Conservation (phyloP, 2,329 filamentous ascomycete species). For the Phialocephala subalpina region DNA sequence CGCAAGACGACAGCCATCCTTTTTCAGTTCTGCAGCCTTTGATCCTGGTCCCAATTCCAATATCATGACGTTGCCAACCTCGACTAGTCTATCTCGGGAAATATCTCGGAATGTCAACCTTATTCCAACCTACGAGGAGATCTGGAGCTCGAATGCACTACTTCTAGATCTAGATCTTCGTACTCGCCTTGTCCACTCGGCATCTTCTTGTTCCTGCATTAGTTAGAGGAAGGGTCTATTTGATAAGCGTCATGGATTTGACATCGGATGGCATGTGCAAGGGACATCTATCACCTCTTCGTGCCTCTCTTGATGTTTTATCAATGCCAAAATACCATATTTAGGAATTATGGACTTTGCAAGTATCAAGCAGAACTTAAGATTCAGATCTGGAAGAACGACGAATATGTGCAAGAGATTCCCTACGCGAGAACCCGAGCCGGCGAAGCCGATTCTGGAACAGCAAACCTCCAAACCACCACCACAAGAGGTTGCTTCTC, state of each 20-base stretch:
- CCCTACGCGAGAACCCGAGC: slow-evolving; percentile 7
- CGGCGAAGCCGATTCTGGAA: neutral
- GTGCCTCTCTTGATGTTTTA: neutral
- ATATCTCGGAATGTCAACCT: neutral
- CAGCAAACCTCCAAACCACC: neutral
- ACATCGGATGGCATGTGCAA: neutral
- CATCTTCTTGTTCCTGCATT: slow-evolving; percentile 3
- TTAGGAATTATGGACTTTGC: slow-evolving; percentile 16
- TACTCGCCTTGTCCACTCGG: neutral
- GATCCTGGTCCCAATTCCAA: neutral
- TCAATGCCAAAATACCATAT: neutral
- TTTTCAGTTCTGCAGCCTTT: no score
- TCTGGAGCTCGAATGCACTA: neutral
- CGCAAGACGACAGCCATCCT: no score
- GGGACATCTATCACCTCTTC: neutral
- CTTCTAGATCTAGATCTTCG: neutral
- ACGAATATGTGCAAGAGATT: slow-evolving; percentile 20
- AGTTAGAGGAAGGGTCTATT: neutral
- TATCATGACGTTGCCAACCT: slow-evolving; percentile 1
- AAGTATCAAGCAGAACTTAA: slow-evolving; percentile 19
- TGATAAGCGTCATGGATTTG: slow-evolving; percentile 13
- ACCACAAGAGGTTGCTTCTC: neutral
- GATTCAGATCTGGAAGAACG: slow-evolving; percentile 12
- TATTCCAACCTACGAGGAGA: slow-evolving; percentile 2
- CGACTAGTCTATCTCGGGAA: neutral